Conservation (phyloP, 306 rosid species). For the Abrus pulchellus region DNA sequence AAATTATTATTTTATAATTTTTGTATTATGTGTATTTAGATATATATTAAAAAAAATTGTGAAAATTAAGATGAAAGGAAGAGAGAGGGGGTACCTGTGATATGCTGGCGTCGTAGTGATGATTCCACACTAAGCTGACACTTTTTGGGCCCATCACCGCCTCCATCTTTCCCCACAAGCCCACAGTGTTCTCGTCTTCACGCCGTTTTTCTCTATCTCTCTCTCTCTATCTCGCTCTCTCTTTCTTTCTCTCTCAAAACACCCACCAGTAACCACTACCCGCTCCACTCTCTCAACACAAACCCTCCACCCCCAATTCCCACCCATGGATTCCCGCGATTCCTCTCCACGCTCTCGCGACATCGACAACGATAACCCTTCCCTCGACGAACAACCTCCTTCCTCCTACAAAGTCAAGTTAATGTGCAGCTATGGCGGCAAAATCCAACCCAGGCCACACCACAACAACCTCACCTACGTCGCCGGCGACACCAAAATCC, state of each 20-base stretch:
- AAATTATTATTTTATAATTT: too few species aligned
- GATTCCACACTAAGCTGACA: background rate
- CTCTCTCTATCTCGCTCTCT: background rate
- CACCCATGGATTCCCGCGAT: conserved; percentile 79
- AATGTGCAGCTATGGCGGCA: conserved; percentile 90
- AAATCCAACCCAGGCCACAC: conserved; percentile 76
- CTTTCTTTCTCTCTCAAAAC: background rate
- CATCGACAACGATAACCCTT: conserved; percentile 59
- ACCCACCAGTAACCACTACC: background rate
- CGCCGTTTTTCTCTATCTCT: conserved; percentile 37
- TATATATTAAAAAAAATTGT: too few species aligned
- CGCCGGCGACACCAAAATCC: conserved; percentile 91
- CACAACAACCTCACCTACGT: conserved; percentile 81
- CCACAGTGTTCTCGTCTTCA: conserved; percentile 2
- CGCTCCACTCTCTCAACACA: background rate
- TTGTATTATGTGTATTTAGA: too few species aligned
- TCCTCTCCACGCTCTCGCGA: conserved; percentile 88
- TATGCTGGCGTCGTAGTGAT: background rate
- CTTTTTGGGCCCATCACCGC: background rate
- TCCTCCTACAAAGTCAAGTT: conserved; percentile 67
- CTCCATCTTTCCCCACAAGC: background rate
- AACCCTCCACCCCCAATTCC: conserved; percentile 11
- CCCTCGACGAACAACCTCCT: conserved; percentile 64
- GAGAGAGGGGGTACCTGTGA: too few species aligned
- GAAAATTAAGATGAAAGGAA: too few species aligned